These are phyloP conservation scores for Polytrichum formosum DNA, from an alignment of 225 moss, liverwort and hornwort genomes.

Conservation along the genomic window DNA sequence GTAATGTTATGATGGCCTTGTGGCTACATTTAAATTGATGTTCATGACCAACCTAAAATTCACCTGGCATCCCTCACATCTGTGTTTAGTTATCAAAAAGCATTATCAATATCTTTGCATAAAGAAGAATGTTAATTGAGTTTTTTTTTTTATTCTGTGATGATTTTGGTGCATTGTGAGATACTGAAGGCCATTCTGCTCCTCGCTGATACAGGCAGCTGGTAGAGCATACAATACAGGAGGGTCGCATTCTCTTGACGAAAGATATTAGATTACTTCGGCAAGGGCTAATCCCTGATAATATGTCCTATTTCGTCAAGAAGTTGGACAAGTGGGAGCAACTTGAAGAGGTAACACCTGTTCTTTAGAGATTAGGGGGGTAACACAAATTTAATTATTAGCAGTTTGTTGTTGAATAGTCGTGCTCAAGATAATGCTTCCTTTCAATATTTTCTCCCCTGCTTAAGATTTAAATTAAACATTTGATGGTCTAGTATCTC, in stretches of 20 bases:
- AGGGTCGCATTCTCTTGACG: conserved; percentile 59
- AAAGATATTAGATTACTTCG: conserved; percentile 50
- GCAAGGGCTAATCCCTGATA: conserved; percentile 40
- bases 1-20: conserved; percentile 8
- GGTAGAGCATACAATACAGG: conserved; percentile 47
- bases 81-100: no score
- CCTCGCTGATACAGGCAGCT: conserved; percentile 29
- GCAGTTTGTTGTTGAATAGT: no score
- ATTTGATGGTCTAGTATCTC: no score
- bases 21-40: no score
- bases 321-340: conserved; percentile 57
- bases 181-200: not conserved
- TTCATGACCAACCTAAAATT: no score
- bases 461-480: no score
- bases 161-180: not conserved
- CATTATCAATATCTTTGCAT: no score
- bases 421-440: no score
- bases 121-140: no score
- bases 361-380: not conserved
- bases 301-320: conserved; percentile 48
- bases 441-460: no score
- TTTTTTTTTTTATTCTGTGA: not conserved
- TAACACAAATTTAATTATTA: no score
- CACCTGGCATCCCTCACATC: no score
- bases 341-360: conserved; percentile 40